Evolutionary conservation across 352 stramenopile genomes (phyloP).

Genomic region (Globisporangium canariense): DNA sequence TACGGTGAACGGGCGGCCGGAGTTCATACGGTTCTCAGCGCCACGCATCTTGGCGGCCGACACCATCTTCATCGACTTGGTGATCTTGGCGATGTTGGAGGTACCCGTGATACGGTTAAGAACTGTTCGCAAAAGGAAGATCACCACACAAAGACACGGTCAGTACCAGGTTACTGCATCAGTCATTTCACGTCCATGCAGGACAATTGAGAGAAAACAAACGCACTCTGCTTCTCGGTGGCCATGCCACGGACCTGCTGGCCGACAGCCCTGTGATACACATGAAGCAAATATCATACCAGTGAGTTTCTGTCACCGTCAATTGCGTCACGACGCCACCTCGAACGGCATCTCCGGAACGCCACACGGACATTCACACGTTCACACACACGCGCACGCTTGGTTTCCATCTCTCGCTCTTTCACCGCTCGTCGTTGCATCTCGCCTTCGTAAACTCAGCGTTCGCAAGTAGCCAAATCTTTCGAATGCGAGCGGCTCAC

Average conservation of each 20-base stretch:
- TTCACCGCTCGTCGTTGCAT: too few relatives aligned
- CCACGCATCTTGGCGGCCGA: conserved; percentile 98
- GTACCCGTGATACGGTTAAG: conserved; percentile 97
- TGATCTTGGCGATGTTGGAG: conserved; percentile 99
- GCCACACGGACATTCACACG: not conserved
- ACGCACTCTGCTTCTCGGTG: conserved; percentile 97
- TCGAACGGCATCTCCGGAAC: not conserved
- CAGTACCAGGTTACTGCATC: not conserved
- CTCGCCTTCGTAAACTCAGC: too few relatives aligned
- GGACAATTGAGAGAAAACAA: conserved; percentile 8
- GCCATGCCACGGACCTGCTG: conserved; percentile 94
- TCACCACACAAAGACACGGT: not conserved
- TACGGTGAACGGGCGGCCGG: conserved; percentile 80
- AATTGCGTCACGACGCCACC: not conserved
- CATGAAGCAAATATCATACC: not conserved
- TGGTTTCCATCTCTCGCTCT: too few relatives aligned
- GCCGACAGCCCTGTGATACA: conserved; percentile 44
- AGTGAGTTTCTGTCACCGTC: not conserved
- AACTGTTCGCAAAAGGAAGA: conserved; percentile 28
- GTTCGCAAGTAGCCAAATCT: too few relatives aligned
- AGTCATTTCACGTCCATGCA: not conserved
- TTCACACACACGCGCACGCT: not conserved
- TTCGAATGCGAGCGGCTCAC: too few relatives aligned
- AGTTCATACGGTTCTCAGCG: conserved; percentile 90
- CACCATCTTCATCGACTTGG: conserved; percentile 99